Percentiles rank a stretch among this genome's conserved stretches.
Conservation (phyloP, 1,139 yeast species). For the Yamadazyma oceani region DNA sequence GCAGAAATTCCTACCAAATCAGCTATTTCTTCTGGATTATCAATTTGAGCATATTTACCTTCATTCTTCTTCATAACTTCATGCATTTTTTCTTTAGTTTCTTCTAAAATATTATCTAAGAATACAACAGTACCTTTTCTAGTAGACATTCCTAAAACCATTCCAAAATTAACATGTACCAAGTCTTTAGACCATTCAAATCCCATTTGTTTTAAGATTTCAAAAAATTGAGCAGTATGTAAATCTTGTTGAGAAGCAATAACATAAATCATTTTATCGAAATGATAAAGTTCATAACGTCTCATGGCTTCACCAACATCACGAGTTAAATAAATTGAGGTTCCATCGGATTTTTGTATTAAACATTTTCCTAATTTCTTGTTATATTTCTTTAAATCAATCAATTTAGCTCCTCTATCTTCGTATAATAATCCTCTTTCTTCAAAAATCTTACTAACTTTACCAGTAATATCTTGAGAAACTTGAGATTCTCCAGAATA, state of each 20-base stretch:
- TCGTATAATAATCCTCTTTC: conserved; percentile 75
- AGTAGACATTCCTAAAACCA: conserved; percentile 99
- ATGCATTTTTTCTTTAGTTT: conserved; percentile 93
- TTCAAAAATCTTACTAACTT: conserved; percentile 61
- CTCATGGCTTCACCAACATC: conserved; percentile 97
- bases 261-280: conserved; percentile 95
- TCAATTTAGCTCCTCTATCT: conserved; percentile 88
- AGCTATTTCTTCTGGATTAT: conserved; percentile 92
- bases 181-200: conserved; percentile 82
- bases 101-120: conserved; percentile 90
- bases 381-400: conserved; percentile 82
- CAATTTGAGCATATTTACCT: conserved; percentile 88
- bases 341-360: conserved; percentile 94
- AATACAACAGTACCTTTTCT: conserved; percentile 98
- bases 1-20: conserved; percentile 96
- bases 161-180: conserved; percentile 89
- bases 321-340: conserved; percentile 91
- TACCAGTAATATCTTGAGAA: conserved; percentile 66
- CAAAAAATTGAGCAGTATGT: conserved; percentile 92
- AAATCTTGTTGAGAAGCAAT: conserved; percentile 96
- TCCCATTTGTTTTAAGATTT: conserved; percentile 90
- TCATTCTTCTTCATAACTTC: conserved; percentile 95
- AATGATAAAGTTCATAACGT: conserved; percentile 79
- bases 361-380: conserved; percentile 93
- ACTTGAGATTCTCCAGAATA: conserved; percentile 98